Evolutionary conservation across 768 basidiomycete species (phyloP), one percentile per base, ranked within the genome.

Genomic region (Pleurotus pulmonarius): DNA sequence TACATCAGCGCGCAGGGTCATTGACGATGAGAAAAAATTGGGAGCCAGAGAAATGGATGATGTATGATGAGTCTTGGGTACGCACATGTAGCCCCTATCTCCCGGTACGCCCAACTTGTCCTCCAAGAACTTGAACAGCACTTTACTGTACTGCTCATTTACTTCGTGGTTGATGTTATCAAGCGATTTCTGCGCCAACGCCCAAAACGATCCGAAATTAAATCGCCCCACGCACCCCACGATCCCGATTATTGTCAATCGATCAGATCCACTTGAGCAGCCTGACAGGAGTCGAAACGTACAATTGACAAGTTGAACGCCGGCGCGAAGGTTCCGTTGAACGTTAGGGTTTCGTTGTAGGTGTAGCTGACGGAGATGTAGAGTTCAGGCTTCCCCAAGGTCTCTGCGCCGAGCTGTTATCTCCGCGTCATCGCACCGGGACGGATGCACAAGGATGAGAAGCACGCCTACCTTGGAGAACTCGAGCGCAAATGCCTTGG

Each of bases 281-380:
- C 29, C 29, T 34, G 29, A 34, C 11, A 34, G 47, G 11, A 4
- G 18, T 20, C 16, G 5, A 24, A 6, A 74, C 86, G 53, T 58
- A 90, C 88, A 57, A 87, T 70, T 46, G 66, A 69, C 53, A 90
- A 69, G 49, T 79, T 71, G 68, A 87, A 80, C 3, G 86, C 83
- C 16, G 87, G 87, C 13, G 88, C 86, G 53, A 86, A 80, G 3
- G 80, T 80, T 12, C 87, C 87, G 16, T 60, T 73, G 63, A 83
- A 88, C 3, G 83, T 77, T 58, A 88, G 75, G 37, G 73, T 75
- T 53, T 88, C 83, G 60, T 85, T 83, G 71, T 84, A 75, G 9
- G 67, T 73, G 61, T 83, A 76, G 59, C 76, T 75, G 59, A 82
- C 70, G n/a, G 76, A 73, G 60, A 90, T 82, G 60, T 77, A 75